A percentile compares a stretch with the other conserved stretches of the same genome.
These are phyloP conservation scores for Chamaenerion angustifolium DNA, from an alignment of 345 rosid genomes.

Conservation along the genomic window DNA sequence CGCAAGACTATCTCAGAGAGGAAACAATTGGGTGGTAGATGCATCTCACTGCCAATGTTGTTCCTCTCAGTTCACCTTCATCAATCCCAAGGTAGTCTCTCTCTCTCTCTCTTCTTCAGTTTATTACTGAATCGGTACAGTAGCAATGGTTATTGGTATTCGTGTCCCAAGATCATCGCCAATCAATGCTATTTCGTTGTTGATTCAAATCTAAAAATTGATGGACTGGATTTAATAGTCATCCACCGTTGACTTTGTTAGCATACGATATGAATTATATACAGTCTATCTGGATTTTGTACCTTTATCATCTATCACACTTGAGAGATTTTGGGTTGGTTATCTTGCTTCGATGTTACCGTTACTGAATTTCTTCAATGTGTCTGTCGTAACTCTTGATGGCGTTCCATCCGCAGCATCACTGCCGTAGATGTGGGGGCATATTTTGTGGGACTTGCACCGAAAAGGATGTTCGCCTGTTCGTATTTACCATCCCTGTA, in stretches of 20 bases:
- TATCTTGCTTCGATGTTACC: no score
- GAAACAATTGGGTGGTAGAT: constrained; percentile 73
- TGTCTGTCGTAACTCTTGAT: constrained; percentile 6
- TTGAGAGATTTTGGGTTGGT: no score
- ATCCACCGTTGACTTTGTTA: no score
- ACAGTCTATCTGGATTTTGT: no score
- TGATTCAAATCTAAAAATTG: no score
- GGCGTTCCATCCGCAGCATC: constrained; percentile 41
- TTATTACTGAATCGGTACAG: not conserved
- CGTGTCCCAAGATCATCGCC: not conserved
- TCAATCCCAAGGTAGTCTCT: constrained; percentile 77
- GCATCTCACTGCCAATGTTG: constrained; percentile 95
- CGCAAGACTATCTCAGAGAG: constrained; percentile 68
- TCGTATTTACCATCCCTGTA: constrained; percentile 87
- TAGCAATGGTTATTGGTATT: not conserved
- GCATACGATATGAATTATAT: no score
- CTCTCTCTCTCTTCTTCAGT: not conserved
- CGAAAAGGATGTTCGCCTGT: constrained; percentile 83
- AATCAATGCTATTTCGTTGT: no score
- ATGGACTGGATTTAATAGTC: no score
- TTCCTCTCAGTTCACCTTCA: constrained; percentile 80
- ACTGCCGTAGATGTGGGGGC: constrained; percentile 91
- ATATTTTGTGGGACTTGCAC: constrained; percentile 70
- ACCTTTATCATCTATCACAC: no score
- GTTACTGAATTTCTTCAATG: no score